Percentiles rank a stretch among this genome's conserved stretches.
Evolutionary conservation across 495 filamentous ascomycete species (phyloP).

Genomic region (Aspergillus homomorphus): DNA sequence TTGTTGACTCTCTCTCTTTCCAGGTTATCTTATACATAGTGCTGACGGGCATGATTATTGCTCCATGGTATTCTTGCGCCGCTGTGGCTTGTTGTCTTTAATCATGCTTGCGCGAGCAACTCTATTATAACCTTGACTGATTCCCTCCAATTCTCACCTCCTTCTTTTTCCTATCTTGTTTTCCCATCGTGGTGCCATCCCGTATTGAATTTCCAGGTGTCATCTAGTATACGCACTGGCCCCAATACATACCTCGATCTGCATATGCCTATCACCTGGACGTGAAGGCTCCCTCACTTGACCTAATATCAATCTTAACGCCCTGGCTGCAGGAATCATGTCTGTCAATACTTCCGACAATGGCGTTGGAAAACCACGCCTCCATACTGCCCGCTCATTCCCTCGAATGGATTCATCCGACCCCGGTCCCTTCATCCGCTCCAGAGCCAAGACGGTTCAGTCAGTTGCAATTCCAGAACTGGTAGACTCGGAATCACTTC

Average conservation of each 20-base stretch:
- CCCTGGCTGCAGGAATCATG: slow-evolving; percentile 19
- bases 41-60: not conserved
- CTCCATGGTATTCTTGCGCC: not conserved
- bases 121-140: not conserved
- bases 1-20: not conserved
- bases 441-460: slow-evolving; percentile 63
- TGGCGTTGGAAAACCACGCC: slow-evolving; percentile 32
- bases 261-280: slow-evolving; percentile 36
- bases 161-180: not conserved
- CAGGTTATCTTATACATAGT: not conserved
- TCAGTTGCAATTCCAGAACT: slow-evolving; percentile 47
- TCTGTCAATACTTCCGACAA: slow-evolving; percentile 29
- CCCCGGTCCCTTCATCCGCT: slow-evolving; percentile 40
- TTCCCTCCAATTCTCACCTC: not conserved
- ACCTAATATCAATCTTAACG: not conserved
- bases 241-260: slow-evolving; percentile 20
- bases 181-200: not conserved
- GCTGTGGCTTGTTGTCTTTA: not conserved
- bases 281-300: slow-evolving; percentile 10
- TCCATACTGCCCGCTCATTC: slow-evolving; percentile 49
- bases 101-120: not conserved
- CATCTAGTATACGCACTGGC: slow-evolving; percentile 3
- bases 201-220: slow-evolving; percentile 1
- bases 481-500: slow-evolving; percentile 29
- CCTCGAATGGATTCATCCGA: slow-evolving; percentile 51